A percentile compares a stretch with the other conserved stretches of the same genome.
phyloP scores from a whole-genome alignment of 345 rosid genomes.

The Eucalyptus sideroxylon region DNA sequence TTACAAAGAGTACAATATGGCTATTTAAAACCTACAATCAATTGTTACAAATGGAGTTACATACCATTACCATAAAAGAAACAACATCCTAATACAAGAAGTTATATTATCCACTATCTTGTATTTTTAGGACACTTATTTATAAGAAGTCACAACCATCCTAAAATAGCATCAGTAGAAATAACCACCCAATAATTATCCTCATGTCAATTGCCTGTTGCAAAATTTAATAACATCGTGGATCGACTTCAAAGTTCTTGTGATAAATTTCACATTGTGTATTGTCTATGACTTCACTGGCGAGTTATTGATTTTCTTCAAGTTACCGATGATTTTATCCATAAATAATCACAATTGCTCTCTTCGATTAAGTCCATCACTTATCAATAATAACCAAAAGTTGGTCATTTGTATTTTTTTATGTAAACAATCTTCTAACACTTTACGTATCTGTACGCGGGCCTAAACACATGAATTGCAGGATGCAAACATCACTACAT shows the following conservation, averaged over 20 bases:
- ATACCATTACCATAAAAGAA: too few species aligned
- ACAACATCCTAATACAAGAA: background rate
- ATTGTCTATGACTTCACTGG: background rate
- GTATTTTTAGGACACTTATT: background rate
- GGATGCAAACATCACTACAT: background rate
- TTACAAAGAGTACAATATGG: background rate
- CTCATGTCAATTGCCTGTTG: background rate
- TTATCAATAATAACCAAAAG: background rate
- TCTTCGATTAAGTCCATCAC: background rate
- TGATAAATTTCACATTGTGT: background rate
- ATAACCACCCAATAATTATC: background rate
- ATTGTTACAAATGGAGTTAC: background rate
- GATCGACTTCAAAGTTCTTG: background rate
- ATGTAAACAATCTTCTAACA: background rate
- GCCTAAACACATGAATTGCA: background rate
- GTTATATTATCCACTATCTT: background rate
- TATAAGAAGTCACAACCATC: background rate
- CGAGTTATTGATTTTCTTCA: accelerated
- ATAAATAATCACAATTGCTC: too few species aligned
- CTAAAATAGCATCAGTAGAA: background rate
- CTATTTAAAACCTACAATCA: background rate
- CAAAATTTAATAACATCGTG: background rate
- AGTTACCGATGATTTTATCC: too few species aligned
- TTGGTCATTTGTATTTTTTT: background rate
- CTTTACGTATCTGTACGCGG: background rate